Evolutionary conservation across 441 rosid genomes (phyloP).

Genomic region (Daphne laureola): DNA sequence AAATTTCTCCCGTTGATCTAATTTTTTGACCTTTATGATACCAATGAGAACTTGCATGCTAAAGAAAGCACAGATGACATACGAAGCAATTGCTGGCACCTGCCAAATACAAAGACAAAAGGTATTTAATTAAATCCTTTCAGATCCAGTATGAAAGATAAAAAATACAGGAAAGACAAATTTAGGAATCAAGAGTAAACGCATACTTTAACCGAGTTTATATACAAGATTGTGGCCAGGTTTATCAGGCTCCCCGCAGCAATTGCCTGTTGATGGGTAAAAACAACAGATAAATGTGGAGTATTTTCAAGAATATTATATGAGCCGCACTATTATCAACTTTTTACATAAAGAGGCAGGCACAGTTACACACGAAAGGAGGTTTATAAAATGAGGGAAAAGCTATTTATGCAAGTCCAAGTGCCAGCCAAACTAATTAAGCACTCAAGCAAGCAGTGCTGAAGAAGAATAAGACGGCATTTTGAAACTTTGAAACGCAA

Average conservation of each 20-base stretch:
- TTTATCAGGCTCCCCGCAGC: conserved; percentile 93
- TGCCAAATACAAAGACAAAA: conserved; percentile 15
- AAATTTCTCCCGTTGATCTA: conserved; percentile 78
- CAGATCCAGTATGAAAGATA: not conserved
- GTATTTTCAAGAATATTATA: too few relatives aligned
- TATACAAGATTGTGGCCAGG: conserved; percentile 87
- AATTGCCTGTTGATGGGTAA: conserved; percentile 55
- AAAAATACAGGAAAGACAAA: not conserved
- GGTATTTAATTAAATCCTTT: conserved; percentile 11
- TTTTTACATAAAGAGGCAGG: not conserved
- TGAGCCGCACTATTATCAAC: too few relatives aligned
- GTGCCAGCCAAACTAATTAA: not conserved
- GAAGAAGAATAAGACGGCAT: not conserved
- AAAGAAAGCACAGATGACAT: conserved; percentile 63
- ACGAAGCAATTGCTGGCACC: conserved; percentile 78
- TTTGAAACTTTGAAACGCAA: not conserved
- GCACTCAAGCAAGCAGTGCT: not conserved
- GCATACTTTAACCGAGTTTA: conserved; percentile 78
- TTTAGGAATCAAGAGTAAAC: not conserved
- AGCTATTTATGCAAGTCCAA: too few relatives aligned
- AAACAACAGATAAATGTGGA: not conserved
- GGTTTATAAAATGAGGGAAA: not conserved
- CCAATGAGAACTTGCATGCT: conserved; percentile 78
- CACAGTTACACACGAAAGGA: too few relatives aligned
- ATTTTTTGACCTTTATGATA: conserved; percentile 67